Percentiles rank a stretch among this genome's conserved stretches.
Evolutionary conservation across 2,329 filamentous ascomycete species (phyloP).

Genomic region (Nigrospora sphaerica): DNA sequence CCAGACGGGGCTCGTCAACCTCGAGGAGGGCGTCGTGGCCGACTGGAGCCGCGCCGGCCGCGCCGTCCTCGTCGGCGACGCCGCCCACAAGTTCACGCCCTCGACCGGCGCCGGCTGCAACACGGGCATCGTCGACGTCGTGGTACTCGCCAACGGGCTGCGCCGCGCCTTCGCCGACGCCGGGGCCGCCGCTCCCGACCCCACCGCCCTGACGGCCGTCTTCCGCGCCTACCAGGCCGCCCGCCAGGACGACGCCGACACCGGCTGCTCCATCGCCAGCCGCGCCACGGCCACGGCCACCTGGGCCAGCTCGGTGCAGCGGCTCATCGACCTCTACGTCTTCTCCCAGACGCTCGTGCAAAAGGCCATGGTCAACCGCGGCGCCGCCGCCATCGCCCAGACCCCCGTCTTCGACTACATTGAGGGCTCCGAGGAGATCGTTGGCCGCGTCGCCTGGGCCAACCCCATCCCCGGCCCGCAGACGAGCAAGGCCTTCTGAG

Average conservation of each 20-base stretch:
- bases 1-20: background rate
- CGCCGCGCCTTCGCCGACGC: background rate
- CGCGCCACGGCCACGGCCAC: background rate
- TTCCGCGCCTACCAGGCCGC: background rate
- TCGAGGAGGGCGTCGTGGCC: background rate
- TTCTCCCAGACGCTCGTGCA: background rate
- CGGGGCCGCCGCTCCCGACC: no score
- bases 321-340: background rate
- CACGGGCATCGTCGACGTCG: background rate
- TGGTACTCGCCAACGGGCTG: background rate
- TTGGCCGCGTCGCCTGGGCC: background rate
- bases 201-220: background rate
- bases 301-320: background rate
- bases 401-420: background rate
- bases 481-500: background rate
- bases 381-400: background rate
- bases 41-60: constrained; percentile 5
- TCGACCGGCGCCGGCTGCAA: constrained; percentile 24
- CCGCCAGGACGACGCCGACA: background rate
- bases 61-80: constrained; percentile 26
- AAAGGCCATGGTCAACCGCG: background rate
- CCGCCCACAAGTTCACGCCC: constrained; percentile 22
- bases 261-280: background rate
- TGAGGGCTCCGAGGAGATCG: background rate
- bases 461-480: background rate